Evolutionary conservation across 257 asterid genomes (phyloP), one percentile per base, ranked within the genome.

Genomic region (Plectranthus barbatus): DNA sequence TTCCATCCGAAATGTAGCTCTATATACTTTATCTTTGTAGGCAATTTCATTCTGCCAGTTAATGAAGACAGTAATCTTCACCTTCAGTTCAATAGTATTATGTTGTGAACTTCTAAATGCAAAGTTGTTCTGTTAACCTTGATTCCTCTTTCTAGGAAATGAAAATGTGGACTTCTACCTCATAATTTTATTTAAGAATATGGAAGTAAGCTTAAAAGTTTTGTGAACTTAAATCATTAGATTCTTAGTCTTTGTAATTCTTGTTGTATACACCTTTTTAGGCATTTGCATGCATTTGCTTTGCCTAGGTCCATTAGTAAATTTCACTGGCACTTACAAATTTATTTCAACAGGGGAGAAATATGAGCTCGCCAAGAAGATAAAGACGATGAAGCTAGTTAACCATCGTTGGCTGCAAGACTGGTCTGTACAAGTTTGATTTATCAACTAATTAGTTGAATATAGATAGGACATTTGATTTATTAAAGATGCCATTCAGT

Each of bases 401-500:
- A 93, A 93, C 74, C 96, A 93, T 73, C 67, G n/a, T 9, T 93
- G 99, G 99, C 69, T 93, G 85, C 88, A 85, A 70, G 96, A 93
- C 60, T 81, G 97, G 99, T 93, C 77, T 29, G 80, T 55, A 52
- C 66, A 18, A 45, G 31, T 64, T 56, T 65, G 42, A 49, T 80
- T 12, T 58, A 19, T 58, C 8, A n/a, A 51, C 52, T 33, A 60
- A 54, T 67, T 42, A 62, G 61, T 60, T 33, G 17, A 33, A 60
- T 14, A 23, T 39, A 14, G 15, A 15, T 46, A 20, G 44, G 41
- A 18, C 42, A 8, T 39, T 70, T 60, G 20, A 19, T 56, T 61
- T 49, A 47, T 46, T 59, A 26, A 40, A 19, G 33, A 33, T 61
- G 60, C 18, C 48, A 51, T 45, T 60, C 40, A 6, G 46, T 56